Percentiles rank a stretch among this genome's conserved stretches.
These are phyloP conservation scores for Tricladium varicosporioides DNA, from an alignment of 2,329 filamentous ascomycete species.

Conservation along the genomic window DNA sequence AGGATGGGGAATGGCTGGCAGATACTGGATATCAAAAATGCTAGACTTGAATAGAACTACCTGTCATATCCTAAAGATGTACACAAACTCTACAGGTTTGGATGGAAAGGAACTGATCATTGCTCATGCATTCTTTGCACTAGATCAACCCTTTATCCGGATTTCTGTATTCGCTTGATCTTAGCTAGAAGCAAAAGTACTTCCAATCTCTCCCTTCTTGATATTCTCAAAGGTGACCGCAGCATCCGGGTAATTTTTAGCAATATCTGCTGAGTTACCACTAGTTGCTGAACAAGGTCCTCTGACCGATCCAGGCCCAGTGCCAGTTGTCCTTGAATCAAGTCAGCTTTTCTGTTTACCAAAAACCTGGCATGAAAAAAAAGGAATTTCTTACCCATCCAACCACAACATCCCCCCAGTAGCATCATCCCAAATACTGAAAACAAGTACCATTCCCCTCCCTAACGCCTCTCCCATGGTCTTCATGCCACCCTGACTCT, in stretches of 20 bases:
- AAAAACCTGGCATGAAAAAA: no score
- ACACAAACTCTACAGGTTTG: no score
- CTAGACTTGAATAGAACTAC: no score
- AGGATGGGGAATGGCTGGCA: no score
- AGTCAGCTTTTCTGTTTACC: no score
- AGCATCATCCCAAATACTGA: constrained; percentile 56
- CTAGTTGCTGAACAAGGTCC: constrained; percentile 51
- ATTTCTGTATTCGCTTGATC: no score
- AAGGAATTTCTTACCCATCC: constrained; percentile 40
- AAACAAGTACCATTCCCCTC: constrained; percentile 59
- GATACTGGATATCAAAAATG: no score
- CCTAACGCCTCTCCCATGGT: constrained; percentile 53
- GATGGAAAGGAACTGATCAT: no score
- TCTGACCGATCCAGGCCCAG: constrained; percentile 46
- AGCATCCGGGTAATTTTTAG: constrained; percentile 44
- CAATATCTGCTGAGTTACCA: constrained; percentile 48
- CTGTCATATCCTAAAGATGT: no score
- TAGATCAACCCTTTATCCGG: no score
- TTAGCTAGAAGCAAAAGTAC: constrained; percentile 13
- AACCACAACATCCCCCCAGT: constrained; percentile 70
- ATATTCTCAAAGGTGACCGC: constrained; percentile 34
- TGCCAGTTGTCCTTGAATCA: constrained; percentile 38
- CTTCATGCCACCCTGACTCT: constrained; percentile 51
- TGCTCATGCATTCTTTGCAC: no score
- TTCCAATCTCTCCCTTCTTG: constrained; percentile 22